Conservation (phyloP, 2,329 filamentous ascomycete genomes). For the Paecilomyces sp. region DNA sequence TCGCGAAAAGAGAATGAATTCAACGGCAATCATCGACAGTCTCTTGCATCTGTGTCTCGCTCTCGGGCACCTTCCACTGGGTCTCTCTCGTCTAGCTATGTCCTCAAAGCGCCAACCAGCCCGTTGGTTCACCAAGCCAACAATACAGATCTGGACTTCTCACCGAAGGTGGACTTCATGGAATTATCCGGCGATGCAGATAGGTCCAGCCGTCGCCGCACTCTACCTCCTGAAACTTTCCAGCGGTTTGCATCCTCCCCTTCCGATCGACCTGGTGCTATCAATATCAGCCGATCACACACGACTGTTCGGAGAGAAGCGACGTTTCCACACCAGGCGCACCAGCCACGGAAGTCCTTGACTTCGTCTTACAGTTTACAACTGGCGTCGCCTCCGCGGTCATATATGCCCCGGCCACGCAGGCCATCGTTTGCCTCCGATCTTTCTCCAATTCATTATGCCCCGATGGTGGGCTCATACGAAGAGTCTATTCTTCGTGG, state of each 20-base stretch:
- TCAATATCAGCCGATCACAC: constrained; percentile 38
- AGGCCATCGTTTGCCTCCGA: constrained; percentile 70
- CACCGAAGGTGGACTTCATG: constrained; percentile 46
- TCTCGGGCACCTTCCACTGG: constrained; percentile 56
- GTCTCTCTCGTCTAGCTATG: constrained; percentile 70
- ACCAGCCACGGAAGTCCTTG: constrained; percentile 70
- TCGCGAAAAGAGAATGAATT: constrained; percentile 11
- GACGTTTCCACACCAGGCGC: constrained; percentile 63
- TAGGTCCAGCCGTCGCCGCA: constrained; percentile 58
- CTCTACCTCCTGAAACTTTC: constrained; percentile 58
- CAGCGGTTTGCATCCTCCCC: constrained; percentile 41
- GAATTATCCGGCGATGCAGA: constrained; percentile 43
- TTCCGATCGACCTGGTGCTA: constrained; percentile 24
- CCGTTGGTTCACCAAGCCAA: constrained; percentile 84
- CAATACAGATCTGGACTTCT: constrained; percentile 67
- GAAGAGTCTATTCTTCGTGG: constrained; percentile 94
- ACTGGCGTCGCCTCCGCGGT: constrained; percentile 38
- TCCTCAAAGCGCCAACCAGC: constrained; percentile 82
- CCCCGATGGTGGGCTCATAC: constrained; percentile 95
- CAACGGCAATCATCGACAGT: constrained; percentile 10
- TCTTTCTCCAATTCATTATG: constrained; percentile 71
- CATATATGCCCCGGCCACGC: constrained; percentile 35
- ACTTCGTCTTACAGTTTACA: constrained; percentile 51
- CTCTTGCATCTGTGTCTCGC: constrained; percentile 12
- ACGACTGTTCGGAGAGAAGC: constrained; percentile 51